phyloP scores from a whole-genome alignment of 116 monocot genomes.

The Iris pallida region DNA sequence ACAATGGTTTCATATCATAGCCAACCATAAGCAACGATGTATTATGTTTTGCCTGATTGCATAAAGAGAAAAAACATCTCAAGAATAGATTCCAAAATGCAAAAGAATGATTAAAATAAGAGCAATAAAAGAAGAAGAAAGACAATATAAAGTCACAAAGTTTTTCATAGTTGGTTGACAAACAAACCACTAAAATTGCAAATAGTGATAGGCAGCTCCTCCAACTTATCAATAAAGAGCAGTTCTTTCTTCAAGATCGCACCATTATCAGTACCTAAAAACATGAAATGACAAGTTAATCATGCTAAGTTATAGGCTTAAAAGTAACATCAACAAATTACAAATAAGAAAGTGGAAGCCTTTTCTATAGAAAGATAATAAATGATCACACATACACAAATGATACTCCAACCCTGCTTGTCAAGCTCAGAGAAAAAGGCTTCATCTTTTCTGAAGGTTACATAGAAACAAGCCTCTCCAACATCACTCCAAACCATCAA shows the following conservation, averaged over 20 bases:
- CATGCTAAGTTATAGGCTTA: no score
- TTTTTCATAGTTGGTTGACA: no score
- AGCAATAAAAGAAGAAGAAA: no score
- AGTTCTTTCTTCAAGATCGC: constrained; percentile 9
- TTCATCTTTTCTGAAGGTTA: constrained; percentile 44
- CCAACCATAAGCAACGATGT: constrained; percentile 38
- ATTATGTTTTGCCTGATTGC: constrained; percentile 23
- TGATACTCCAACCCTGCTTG: constrained; percentile 37
- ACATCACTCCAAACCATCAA: constrained; percentile 18
- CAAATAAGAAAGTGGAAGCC: background rate
- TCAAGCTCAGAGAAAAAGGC: constrained; percentile 29
- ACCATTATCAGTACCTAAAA: constrained; percentile 24
- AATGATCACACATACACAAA: constrained; percentile 32
- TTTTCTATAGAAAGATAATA: background rate
- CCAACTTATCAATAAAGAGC: constrained; percentile 35
- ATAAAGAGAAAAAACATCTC: no score
- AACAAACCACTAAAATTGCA: constrained; percentile 46
- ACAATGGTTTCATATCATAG: constrained; percentile 86
- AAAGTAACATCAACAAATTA: background rate
- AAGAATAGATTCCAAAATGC: background rate
- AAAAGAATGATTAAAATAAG: no score
- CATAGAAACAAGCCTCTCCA: constrained; percentile 37
- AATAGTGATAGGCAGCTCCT: constrained; percentile 46
- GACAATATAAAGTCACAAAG: no score
- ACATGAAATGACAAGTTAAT: background rate